Evolutionary conservation across 352 stramenopile genomes (phyloP).

Genomic region (Globisporangium acanthophoron): DNA sequence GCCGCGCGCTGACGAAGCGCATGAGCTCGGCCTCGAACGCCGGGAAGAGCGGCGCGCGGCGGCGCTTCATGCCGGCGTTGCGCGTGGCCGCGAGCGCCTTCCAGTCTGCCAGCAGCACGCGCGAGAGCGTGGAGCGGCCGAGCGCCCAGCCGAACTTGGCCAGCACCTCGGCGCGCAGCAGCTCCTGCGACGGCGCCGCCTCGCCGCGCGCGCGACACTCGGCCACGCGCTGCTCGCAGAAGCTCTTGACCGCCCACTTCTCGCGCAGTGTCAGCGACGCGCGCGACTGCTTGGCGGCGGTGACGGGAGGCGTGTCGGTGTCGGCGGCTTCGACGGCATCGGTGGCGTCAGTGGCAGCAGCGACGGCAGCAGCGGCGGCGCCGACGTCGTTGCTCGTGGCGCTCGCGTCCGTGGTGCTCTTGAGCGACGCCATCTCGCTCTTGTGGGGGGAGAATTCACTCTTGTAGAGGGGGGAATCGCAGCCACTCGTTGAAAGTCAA

Average conservation of each 20-base stretch:
- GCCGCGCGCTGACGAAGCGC: slow-evolving; percentile 34
- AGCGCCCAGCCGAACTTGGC: slow-evolving; percentile 55
- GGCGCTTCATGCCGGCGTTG: slow-evolving; percentile 77
- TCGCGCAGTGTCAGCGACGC: slow-evolving; percentile 64
- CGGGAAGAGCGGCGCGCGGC: slow-evolving; percentile 62
- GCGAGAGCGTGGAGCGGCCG: slow-evolving; percentile 68
- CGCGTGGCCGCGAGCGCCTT: slow-evolving; percentile 35
- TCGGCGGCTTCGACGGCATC: not conserved
- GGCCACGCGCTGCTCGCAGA: slow-evolving; percentile 60
- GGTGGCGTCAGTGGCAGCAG: not conserved
- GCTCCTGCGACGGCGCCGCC: slow-evolving; percentile 53
- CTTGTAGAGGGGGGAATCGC: too few relatives aligned
- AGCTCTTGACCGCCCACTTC: slow-evolving; percentile 70
- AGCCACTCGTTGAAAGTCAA: not conserved
- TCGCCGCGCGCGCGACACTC: slow-evolving; percentile 52
- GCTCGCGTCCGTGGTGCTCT: too few relatives aligned
- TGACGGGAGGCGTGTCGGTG: not conserved
- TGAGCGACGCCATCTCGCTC: not conserved
- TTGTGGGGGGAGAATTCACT: not conserved
- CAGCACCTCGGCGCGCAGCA: slow-evolving; percentile 44
- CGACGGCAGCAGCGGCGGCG: not conserved
- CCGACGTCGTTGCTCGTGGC: too few relatives aligned
- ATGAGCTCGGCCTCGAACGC: slow-evolving; percentile 63
- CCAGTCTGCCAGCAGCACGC: slow-evolving; percentile 71
- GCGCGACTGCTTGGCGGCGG: slow-evolving; percentile 15